These are phyloP conservation scores for Smittium mucronatum DNA, from an alignment of 371 early-diverging fungal species.

Conservation along the genomic window DNA sequence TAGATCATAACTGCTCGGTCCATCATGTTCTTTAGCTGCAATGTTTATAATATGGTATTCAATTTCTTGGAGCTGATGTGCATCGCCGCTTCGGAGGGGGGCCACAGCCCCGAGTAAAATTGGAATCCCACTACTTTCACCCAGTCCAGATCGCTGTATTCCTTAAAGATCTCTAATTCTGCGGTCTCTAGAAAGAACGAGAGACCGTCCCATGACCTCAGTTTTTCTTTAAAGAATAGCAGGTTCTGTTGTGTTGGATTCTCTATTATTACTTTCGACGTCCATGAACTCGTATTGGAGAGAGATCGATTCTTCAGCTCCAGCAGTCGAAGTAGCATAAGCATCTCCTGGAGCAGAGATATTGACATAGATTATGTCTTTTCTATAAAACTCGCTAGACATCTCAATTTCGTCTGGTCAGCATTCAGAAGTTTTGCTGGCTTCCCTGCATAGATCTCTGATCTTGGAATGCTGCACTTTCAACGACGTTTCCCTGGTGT, in stretches of 20 bases:
- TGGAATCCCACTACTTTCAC: neutral
- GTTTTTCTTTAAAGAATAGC: neutral
- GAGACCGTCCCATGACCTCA: neutral
- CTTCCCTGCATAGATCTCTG: neutral
- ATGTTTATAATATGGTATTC: neutral
- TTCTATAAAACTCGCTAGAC: constrained; percentile 14
- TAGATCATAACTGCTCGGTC: neutral
- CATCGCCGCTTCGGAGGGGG: neutral
- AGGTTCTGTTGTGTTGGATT: constrained; percentile 2
- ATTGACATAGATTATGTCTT: neutral
- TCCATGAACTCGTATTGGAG: neutral
- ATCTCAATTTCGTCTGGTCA: neutral
- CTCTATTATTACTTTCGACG: neutral
- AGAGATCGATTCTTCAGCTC: neutral
- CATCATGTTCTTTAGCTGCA: neutral
- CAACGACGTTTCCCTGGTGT: constrained; percentile 13
- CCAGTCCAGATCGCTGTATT: neutral
- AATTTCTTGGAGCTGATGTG: neutral
- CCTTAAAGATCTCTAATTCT: neutral
- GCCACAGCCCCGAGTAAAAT: neutral
- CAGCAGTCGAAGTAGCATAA: constrained; percentile 1
- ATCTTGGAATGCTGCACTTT: neutral
- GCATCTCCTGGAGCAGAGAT: neutral
- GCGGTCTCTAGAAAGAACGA: neutral
- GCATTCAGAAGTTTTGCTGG: too few relatives aligned